Evolutionary conservation across 1,139 yeast genomes (phyloP).

Genomic region (Arxiozyma slooffiae): DNA sequence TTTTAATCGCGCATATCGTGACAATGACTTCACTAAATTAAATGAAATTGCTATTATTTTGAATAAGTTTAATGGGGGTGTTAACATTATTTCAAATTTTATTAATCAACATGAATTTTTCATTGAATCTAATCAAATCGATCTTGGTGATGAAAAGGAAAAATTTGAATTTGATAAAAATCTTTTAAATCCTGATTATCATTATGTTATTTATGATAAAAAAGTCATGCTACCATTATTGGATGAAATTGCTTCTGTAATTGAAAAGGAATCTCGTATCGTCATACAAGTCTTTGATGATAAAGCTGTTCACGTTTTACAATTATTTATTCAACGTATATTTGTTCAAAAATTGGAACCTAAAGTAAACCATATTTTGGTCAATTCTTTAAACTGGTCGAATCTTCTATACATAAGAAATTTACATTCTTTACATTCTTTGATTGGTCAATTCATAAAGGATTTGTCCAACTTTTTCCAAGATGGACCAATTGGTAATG

Average conservation of each 20-base stretch:
- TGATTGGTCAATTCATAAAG: constrained; percentile 54
- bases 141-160: constrained; percentile 9
- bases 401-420: constrained; percentile 71
- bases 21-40: constrained; percentile 55
- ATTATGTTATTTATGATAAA: constrained; percentile 34
- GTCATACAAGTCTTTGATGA: constrained; percentile 65
- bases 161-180: constrained; percentile 34
- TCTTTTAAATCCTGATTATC: constrained; percentile 39
- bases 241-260: constrained; percentile 37
- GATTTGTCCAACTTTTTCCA: constrained; percentile 52
- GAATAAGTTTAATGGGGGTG: constrained; percentile 76
- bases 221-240: constrained; percentile 32
- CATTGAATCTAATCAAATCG: constrained; percentile 38
- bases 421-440: constrained; percentile 54
- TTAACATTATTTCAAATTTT: constrained; percentile 71
- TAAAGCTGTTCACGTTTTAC: constrained; percentile 54
- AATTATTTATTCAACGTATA: constrained; percentile 62
- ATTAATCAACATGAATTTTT: constrained; percentile 74
- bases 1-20: constrained; percentile 46
- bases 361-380: constrained; percentile 53
- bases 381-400: constrained; percentile 54
- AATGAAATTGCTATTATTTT: constrained; percentile 71
- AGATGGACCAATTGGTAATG: constrained; percentile 20
- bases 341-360: constrained; percentile 70
- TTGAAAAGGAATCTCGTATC: constrained; percentile 63